Base-by-base conservation (phyloP, 176 grass and related monocot genomes). In the Canna indica region DNA sequence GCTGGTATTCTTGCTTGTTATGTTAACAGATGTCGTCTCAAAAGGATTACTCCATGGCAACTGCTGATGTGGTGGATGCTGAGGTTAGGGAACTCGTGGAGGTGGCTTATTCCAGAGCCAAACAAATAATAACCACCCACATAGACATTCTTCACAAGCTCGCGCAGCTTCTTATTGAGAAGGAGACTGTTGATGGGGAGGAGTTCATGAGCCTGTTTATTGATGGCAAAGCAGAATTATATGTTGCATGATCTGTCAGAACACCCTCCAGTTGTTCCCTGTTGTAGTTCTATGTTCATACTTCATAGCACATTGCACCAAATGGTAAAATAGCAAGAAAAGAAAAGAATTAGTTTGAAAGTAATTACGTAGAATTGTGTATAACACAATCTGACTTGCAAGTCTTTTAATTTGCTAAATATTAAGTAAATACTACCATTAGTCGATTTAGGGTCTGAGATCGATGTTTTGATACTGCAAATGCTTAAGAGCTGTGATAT, bases 141-240 rank as follows among this genome's bases (percentile, higher is more conserved):
- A 81, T 85, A 7, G 89, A 93, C 59, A 90, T 99, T 84, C 94
- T 99, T 48, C 86, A 99, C 73, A 90, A 85, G 81, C 82, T 99
- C 0, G 84, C 94, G 1, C 84, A 93, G 32, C 89, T 99, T 76
- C 84, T 99, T 31, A 93, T 99, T 2, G 94, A 99, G 82, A 93
- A 99, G 82, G 94, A 99, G 80, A 86, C 86, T 0, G 94, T 99
- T 31, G 94, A 99, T 12, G 94, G 94, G 0, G 94, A 99, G 78
- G 89, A 99, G 80, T 99, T 99, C 84, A 88, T 93, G 89, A 99
- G 89, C 80, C 72, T 99, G 30, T 99, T 99, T 75, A 99, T 99
- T 17, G 94, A 99, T 3, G 89, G 94, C 39, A 80, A 99, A 34
- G 89, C 94, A 1, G 89, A 93, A 82, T 58, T 99, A 56, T 99